A percentile compares a stretch with the other conserved stretches of the same genome.
Evolutionary conservation across 176 grass and related monocot genomes (phyloP).

Genomic region (Bonia amplexicaulis): DNA sequence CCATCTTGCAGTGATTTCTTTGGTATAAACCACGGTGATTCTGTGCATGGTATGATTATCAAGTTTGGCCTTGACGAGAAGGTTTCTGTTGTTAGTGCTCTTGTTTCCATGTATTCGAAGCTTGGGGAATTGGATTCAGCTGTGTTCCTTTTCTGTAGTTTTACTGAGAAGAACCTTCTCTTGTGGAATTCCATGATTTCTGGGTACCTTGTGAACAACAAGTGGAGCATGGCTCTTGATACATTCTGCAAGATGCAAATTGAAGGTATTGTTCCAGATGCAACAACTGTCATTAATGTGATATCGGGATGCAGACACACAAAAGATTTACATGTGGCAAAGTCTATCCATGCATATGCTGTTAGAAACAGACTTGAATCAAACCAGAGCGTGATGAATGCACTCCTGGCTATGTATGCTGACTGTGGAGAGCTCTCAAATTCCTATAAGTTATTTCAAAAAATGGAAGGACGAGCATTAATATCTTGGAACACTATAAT

Average conservation of each 20-base stretch:
- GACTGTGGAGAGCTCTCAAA: conserved; percentile 41
- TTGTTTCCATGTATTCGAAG: conserved; percentile 70
- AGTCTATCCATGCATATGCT: conserved; percentile 58
- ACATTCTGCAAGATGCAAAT: conserved; percentile 41
- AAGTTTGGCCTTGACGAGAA: conserved; percentile 51
- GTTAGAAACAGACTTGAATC: conserved; percentile 48
- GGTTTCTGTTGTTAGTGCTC: conserved; percentile 48
- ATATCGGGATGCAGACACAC: conserved; percentile 42
- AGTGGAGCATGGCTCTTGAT: conserved; percentile 31
- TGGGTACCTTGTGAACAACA: conserved; percentile 50
- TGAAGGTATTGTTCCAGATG: conserved; percentile 40
- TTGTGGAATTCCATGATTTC: conserved; percentile 72
- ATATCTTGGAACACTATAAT: conserved; percentile 84
- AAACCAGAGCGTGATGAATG: conserved; percentile 42
- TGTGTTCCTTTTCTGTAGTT: conserved; percentile 24
- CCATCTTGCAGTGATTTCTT: conserved; percentile 52
- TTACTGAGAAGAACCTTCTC: conserved; percentile 34
- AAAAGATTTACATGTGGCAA: conserved; percentile 38
- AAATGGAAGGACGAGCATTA: conserved; percentile 21
- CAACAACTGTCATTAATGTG: conserved; percentile 40
- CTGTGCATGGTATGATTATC: conserved; percentile 49
- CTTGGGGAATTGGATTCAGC: conserved; percentile 45
- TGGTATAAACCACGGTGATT: conserved; percentile 28
- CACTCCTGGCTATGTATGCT: conserved; percentile 52
- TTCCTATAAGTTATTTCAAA: conserved; percentile 47